Base-by-base conservation (phyloP, 2,329 filamentous ascomycete species). In the Exserohilum rostratum region DNA sequence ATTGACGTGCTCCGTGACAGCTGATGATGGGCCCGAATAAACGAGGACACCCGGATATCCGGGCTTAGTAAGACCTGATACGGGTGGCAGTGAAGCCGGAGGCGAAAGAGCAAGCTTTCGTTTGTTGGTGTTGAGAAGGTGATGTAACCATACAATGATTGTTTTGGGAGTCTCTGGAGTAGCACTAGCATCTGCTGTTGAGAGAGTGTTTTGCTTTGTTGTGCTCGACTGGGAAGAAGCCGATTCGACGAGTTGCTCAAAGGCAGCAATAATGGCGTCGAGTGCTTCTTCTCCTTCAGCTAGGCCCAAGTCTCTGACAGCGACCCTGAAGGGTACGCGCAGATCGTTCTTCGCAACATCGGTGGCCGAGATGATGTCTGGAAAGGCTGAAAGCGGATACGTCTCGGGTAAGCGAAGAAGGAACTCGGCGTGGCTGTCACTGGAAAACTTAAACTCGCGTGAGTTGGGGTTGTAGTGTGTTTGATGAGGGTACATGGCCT, bases 41-140 rank as follows among this genome's bases (percentile, higher is more conserved):
- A 80, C 54, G 55, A 80, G 66, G 4, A 80, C 66, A 12, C 78
- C 78, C 18, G 78, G 78, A 51, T 80, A 79, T 7, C 78, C 78
- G 1, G 78, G 78, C 52, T 80, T 80, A 0, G 78, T 78, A 31
- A 80, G 63, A 12, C 78, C 78, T 2, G 71, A 71, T n/a, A 80
- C 61, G 0, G 59, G 33, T 3, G 60, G 60, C 6, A 25, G 34
- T 17, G 46, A 38, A 1, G 69, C 5, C 0, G 78, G 74, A 9
- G 62, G 57, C 1, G 70, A 71, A 10, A 80, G 67, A 6, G 75
- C 75, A 35, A 76, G 73, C 57, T 80, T 80, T 39, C 78, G 76
- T 63, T 80, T 80, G 54, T 73, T 75, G 13, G 75, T 76, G 30
- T 77, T 78, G 47, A 80, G 75, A 6, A 80, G 70, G 46, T 80